Percentiles rank a stretch among this genome's conserved stretches.
Evolutionary conservation across 2,329 filamentous ascomycete species (phyloP).

Genomic region (Xylariaceae sp.): DNA sequence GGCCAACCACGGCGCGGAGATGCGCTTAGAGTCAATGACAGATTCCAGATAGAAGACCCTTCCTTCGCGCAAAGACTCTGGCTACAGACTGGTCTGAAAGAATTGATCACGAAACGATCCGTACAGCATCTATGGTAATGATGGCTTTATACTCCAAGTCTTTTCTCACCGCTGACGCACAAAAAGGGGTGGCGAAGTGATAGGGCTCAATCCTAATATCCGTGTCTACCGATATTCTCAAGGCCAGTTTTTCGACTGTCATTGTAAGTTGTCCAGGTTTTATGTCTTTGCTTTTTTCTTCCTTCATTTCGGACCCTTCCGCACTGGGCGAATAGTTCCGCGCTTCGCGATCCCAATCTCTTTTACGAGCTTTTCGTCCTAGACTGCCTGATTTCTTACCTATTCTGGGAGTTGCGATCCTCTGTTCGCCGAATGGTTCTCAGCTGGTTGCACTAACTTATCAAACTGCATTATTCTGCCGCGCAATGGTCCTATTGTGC

Average conservation of each 20-base stretch:
- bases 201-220: conserved; percentile 87
- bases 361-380: no score
- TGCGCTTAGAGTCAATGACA: conserved; percentile 82
- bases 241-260: conserved; percentile 88
- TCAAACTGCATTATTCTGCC: no score
- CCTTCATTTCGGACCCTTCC: no score
- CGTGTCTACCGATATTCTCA: conserved; percentile 81
- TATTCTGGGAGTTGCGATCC: no score
- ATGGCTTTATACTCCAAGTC: conserved; percentile 1
- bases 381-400: no score
- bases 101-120: conserved; percentile 46
- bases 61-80: conserved; percentile 72
- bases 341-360: no score
- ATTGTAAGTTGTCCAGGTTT: conserved; percentile 59
- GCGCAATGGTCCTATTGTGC: no score
- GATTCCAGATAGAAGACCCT: conserved; percentile 76
- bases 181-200: conserved; percentile 72
- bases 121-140: conserved; percentile 45
- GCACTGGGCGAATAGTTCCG: no score
- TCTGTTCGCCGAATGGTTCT: no score
- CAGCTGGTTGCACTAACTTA: no score
- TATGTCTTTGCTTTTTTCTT: not conserved
- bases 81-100: conserved; percentile 69
- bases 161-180: conserved; percentile 4
- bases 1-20: conserved; percentile 74